Evolutionary conservation across 768 basidiomycete genomes (phyloP).

Genomic region (Xerocomus spinulosus): DNA sequence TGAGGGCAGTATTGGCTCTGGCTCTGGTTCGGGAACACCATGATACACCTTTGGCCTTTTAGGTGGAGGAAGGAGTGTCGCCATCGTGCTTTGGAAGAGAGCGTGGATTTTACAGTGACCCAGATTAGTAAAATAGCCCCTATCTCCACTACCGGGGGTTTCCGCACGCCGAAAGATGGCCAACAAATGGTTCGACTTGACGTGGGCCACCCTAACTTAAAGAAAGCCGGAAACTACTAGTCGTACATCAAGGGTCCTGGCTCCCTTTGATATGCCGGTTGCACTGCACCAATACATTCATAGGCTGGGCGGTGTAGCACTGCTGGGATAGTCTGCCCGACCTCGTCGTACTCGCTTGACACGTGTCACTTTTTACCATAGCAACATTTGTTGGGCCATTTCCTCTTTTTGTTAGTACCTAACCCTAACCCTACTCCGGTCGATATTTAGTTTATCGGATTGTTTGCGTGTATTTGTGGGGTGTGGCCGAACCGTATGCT

Average conservation of each 20-base stretch:
- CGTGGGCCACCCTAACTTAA: no score
- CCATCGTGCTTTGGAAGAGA: conserved; percentile 47
- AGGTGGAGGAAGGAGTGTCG: conserved; percentile 80
- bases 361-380: not conserved
- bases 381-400: conserved; percentile 4
- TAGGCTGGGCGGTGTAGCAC: conserved; percentile 5
- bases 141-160: no score
- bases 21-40: conserved; percentile 61
- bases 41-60: conserved; percentile 84
- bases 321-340: not conserved
- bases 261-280: not conserved
- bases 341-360: not conserved
- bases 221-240: no score
- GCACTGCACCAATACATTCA: not conserved
- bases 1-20: conserved; percentile 42
- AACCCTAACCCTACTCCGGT: conserved; percentile 21
- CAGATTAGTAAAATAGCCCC: conserved; percentile 18
- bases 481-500: conserved; percentile 19
- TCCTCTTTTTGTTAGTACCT: not conserved
- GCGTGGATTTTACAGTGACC: no score
- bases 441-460: not conserved
- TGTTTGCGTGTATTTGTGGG: conserved; percentile 29
- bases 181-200: conserved; percentile 7
- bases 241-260: conserved; percentile 13
- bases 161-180: no score